Base-by-base conservation (phyloP, 2,329 filamentous ascomycete species). In the Fusarium transvaalense region DNA sequence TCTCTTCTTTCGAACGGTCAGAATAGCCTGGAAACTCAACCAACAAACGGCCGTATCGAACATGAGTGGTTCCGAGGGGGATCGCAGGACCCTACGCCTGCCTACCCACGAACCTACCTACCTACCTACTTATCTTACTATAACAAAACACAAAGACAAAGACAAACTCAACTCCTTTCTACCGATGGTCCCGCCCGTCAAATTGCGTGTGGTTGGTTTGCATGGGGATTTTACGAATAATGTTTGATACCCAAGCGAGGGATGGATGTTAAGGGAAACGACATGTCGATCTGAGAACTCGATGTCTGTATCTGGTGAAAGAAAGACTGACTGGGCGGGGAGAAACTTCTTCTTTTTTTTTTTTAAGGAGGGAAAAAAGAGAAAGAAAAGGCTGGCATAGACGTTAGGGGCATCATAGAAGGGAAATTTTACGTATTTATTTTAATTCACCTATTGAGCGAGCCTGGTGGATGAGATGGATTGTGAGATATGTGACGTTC, bases 171-270 rank as follows among this genome's bases (percentile, higher is more conserved):
- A 50, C 57, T 61, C 43, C 55, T 51, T 70, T 67, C 48, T 61
- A 61, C 65, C 43, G 52, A 66, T 61, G 56, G 57, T 60, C 55
- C 61, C 38, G 39, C 51, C 47, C 29, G 65, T 66, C 52, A 63
- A 55, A 35, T 50, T 56, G 29, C 61, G 64, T 68, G 54, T 65
- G 58, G 56, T 38, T 50, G 47, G n/a, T 50, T 50, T 69, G 62
- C 66, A 64, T 64, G 66, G 66, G 62, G 43, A 70, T 64, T 67
- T 69, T 56, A 69, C 66, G 66, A 69, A 70, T 69, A 62, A 69
- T 69, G 66, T 59, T 69, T 70, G 66, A 69, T 69, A 69, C 66
- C 66, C 66, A 67, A 58, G 64, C 61, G 64, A 69, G 55, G 37
- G 32, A 19, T n/a, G 17, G 46, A 50, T 34, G 46, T 32, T 32